phyloP scores from a whole-genome alignment of 441 rosid genomes.

The Capsella rubella region DNA sequence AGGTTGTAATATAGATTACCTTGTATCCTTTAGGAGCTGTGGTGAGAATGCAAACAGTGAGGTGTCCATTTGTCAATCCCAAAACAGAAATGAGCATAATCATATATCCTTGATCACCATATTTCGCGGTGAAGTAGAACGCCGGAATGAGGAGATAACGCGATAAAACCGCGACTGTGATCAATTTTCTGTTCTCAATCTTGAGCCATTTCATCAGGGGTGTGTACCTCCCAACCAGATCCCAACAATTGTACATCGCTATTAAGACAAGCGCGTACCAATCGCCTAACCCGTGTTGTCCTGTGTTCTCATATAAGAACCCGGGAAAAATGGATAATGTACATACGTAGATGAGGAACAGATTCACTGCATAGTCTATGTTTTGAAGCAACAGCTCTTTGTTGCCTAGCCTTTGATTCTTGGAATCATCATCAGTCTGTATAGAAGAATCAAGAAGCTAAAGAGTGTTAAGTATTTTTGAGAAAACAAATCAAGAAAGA shows the following conservation, averaged over 20 bases:
- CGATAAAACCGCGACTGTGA: slow-evolving; percentile 53
- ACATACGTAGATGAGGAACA: slow-evolving; percentile 67
- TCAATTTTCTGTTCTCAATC: slow-evolving; percentile 70
- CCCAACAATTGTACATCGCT: slow-evolving; percentile 73
- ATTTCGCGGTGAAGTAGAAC: slow-evolving; percentile 87
- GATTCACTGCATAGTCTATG: slow-evolving; percentile 71
- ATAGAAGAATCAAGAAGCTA: slow-evolving; percentile 29
- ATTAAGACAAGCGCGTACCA: slow-evolving; percentile 86
- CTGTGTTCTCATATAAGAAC: slow-evolving; percentile 83
- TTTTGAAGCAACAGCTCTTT: slow-evolving; percentile 67
- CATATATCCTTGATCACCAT: slow-evolving; percentile 94
- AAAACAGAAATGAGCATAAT: slow-evolving; percentile 70
- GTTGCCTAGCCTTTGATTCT: slow-evolving; percentile 61
- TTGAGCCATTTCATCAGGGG: slow-evolving; percentile 67
- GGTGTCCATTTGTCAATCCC: slow-evolving; percentile 80
- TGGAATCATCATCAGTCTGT: slow-evolving; percentile 54
- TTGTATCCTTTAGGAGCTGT: slow-evolving; percentile 88
- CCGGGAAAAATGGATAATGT: slow-evolving; percentile 93
- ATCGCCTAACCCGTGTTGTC: slow-evolving; percentile 68
- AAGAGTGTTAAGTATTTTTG: background rate
- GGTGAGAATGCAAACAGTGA: slow-evolving; percentile 82
- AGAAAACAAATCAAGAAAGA: background rate
- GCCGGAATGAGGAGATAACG: slow-evolving; percentile 75
- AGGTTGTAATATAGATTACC: slow-evolving; percentile 47
- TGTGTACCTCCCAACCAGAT: slow-evolving; percentile 69